Conservation (phyloP, 306 rosid genomes). For the Gastrolobium bilobum region DNA sequence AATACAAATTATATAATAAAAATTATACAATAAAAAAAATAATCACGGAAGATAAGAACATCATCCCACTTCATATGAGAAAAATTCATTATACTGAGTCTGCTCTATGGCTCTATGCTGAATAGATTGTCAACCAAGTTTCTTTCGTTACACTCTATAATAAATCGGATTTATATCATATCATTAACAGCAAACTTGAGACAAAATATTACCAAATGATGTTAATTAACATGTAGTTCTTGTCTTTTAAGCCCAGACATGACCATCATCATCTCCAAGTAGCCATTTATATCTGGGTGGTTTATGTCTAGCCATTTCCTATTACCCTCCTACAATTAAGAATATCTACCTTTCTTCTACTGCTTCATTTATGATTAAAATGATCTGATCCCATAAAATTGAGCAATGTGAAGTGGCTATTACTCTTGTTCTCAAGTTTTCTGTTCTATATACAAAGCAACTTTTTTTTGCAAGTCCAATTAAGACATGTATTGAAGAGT, state of each 20-base stretch:
- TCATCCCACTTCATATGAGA: not conserved
- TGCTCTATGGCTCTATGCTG: slow-evolving; percentile 5
- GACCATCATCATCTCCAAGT: not conserved
- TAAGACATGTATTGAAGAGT: not conserved
- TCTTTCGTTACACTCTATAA: slow-evolving; percentile 11
- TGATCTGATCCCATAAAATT: too few relatives aligned
- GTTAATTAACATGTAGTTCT: not conserved
- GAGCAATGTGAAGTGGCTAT: too few relatives aligned
- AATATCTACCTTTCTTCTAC: too few relatives aligned
- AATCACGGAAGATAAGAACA: slow-evolving; percentile 29
- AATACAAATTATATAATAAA: slow-evolving; percentile 33
- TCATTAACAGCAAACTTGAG: not conserved
- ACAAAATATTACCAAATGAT: not conserved
- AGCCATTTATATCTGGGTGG: not conserved
- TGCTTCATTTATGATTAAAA: too few relatives aligned
- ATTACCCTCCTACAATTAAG: too few relatives aligned
- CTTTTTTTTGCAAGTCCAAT: not conserved
- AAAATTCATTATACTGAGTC: slow-evolving; percentile 4
- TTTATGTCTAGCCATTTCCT: too few relatives aligned
- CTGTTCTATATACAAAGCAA: not conserved
- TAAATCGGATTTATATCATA: not conserved
- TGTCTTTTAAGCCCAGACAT: not conserved
- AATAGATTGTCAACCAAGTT: not conserved
- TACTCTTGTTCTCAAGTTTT: not conserved
- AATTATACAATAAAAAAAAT: not conserved